Base-by-base conservation (phyloP, 73 alveolate species). In the Blepharisma japonicum region DNA sequence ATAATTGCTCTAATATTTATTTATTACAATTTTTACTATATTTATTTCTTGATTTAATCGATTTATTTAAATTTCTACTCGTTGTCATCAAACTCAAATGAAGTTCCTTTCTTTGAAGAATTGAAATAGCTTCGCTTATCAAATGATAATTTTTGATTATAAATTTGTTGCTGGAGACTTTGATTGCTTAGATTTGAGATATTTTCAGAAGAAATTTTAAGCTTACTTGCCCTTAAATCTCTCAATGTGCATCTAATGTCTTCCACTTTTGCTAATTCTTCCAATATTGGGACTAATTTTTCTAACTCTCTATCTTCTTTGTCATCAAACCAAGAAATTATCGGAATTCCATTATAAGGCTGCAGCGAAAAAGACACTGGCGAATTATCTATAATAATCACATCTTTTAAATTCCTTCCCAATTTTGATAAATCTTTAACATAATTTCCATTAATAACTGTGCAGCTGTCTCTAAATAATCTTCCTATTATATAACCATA, bases 341-440 rank as follows among this genome's bases (percentile, higher is more conserved):
- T 86, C 9, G 94, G 94, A 71, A 86, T 71, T 11, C 87, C 94
- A 51, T 86, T 86, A 48, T 86, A 87, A 45, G 90, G 90, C 27
- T 86, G 86, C 32, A 86, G 76, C 46, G 77, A 45, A 68, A 83
- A 86, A 5, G 90, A 77, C 45, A 42, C 47, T 0, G 94, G 94
- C 0, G 91, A 83, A 54, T 86, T 86, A 51, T 86, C 94, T 7
- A 86, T 14, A 38, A 86, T 55, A 20, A 86, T 86, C 27, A 78
- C 71, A 67, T 83, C 91, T 47, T 86, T 54, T 72, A 86, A 51
- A 21, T 49, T 82, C 78, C 94, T 56, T 9, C 89, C 90, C 7
- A 86, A 45, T 27, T 67, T 71, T 6, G 85, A 45, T 76, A 86
- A 18, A 67, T 86, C 94, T 42, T 86, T 86, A 6, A 86, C 89